Base-by-base conservation (phyloP, 768 basidiomycete genomes). In the Lepiota brunneoincarnata region DNA sequence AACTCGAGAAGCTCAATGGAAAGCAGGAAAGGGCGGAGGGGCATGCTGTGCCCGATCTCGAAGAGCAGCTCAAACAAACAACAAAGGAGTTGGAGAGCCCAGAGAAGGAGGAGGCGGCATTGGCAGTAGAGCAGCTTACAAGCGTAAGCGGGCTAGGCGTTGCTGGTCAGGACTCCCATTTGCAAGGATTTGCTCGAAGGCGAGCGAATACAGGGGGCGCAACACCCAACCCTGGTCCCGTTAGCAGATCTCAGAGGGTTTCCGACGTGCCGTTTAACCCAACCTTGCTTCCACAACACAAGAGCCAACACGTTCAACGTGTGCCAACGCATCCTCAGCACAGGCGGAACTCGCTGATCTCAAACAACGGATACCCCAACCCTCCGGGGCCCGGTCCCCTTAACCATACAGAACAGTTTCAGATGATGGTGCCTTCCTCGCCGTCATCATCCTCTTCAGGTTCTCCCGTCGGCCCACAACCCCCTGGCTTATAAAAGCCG, bases 1-100 rank as follows among this genome's bases (percentile, higher is more conserved):
- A 81, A 63, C 69, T 92, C 55, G 93, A 96, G 55, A 83, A 81
- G 63, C 68, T 92, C 49, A 75, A 65, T 24, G 73, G 70, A 52
- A 87, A 84, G 72, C 77, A 76, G 62, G 89, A 91, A 48, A 87
- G 79, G 64, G 67, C 91, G 48, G 87, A 89, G 63, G 70, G 62
- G 4, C 69, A 69, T 26, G 70, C 77, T 12, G 73, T 93, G 15
- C 77, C 77, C 1, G 88, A 88, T 56, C 74, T 93, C 38, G 89
- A 90, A 67, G 77, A 80, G 45, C 81, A 85, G 65, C 72, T 92
- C 45, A 72, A 72, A 55, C 78, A 79, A 39, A 69, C 89, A 46
- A 78, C 81, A 59, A 71, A 71, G 21, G 85, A 91, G 67, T 79
- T 89, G 18, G 82, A 84, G 63, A 65, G 64, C 34, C 66, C 68